Conservation (phyloP, 345 rosid genomes). For the Moringa oleifera region DNA sequence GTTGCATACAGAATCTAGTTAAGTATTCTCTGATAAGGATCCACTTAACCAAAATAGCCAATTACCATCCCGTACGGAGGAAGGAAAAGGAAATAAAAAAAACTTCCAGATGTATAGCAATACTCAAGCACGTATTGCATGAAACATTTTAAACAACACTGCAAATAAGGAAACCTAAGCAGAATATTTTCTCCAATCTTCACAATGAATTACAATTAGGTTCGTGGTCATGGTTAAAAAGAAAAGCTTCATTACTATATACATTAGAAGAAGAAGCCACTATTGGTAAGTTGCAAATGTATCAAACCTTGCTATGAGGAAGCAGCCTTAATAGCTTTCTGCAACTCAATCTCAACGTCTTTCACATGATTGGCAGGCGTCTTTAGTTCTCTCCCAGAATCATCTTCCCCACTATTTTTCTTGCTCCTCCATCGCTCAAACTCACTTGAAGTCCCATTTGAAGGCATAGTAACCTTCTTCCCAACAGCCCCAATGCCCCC, state of each 20-base stretch:
- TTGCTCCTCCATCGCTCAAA: constrained; percentile 34
- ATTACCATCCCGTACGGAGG: no score
- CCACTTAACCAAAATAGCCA: no score
- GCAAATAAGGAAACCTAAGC: not conserved
- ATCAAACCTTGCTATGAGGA: constrained; percentile 26
- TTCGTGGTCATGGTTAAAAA: not conserved
- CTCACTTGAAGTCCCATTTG: constrained; percentile 25
- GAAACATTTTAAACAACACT: not conserved
- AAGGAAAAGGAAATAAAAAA: no score
- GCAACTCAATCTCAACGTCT: constrained; percentile 51
- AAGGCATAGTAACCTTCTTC: constrained; percentile 19
- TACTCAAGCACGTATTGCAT: not conserved
- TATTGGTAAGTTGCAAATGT: not conserved
- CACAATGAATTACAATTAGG: no score
- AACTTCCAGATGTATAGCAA: not conserved
- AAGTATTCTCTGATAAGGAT: no score
- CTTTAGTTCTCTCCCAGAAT: constrained; percentile 22
- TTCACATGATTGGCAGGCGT: constrained; percentile 23
- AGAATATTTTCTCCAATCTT: no score
- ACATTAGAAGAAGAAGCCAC: constrained; percentile 1
- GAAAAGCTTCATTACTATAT: not conserved
- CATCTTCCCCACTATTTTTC: constrained; percentile 27
- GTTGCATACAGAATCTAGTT: no score
- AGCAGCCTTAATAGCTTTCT: constrained; percentile 54
- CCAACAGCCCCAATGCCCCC: constrained; percentile 20